Percentiles rank a stretch among this genome's conserved stretches.
Evolutionary conservation across 371 early-diverging fungal genomes (phyloP).

Genomic region (Rhizopus stolonifer): DNA sequence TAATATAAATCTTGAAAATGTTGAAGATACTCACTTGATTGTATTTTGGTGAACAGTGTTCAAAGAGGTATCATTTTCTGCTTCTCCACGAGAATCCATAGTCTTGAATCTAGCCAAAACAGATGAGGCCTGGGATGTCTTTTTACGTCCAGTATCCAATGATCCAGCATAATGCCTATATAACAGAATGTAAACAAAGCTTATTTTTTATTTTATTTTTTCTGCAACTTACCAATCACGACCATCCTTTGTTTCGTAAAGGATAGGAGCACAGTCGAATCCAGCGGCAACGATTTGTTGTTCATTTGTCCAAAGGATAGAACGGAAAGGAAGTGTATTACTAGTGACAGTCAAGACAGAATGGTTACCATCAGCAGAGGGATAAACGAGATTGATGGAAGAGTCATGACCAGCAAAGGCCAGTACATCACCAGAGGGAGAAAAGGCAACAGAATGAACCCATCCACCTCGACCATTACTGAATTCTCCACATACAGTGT

Average conservation of each 20-base stretch:
- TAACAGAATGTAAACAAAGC: background rate
- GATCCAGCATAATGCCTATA: constrained; percentile 69
- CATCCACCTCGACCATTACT: constrained; percentile 81
- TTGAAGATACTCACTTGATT: constrained; percentile 75
- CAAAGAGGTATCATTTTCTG: constrained; percentile 69
- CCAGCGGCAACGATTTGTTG: constrained; percentile 84
- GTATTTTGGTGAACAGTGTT: constrained; percentile 92
- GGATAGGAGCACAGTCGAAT: constrained; percentile 89
- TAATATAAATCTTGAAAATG: background rate
- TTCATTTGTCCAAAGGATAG: constrained; percentile 79
- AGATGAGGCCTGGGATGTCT: constrained; percentile 48
- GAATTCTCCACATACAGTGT: constrained; percentile 91
- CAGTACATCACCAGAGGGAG: constrained; percentile 87
- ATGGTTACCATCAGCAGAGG: constrained; percentile 61
- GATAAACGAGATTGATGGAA: constrained; percentile 71
- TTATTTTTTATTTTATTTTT: too few relatives aligned
- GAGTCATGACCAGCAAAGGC: constrained; percentile 93
- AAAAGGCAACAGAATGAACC: constrained; percentile 93
- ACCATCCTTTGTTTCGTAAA: constrained; percentile 64
- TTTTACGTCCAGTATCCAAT: constrained; percentile 72
- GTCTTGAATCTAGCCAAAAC: constrained; percentile 89
- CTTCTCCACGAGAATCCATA: constrained; percentile 89
- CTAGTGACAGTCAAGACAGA: constrained; percentile 61
- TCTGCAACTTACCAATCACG: constrained; percentile 58
- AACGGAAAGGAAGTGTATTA: constrained; percentile 74